phyloP scores from a whole-genome alignment of 75 land plant genomes.

The Pseudotsuga menziesii region DNA sequence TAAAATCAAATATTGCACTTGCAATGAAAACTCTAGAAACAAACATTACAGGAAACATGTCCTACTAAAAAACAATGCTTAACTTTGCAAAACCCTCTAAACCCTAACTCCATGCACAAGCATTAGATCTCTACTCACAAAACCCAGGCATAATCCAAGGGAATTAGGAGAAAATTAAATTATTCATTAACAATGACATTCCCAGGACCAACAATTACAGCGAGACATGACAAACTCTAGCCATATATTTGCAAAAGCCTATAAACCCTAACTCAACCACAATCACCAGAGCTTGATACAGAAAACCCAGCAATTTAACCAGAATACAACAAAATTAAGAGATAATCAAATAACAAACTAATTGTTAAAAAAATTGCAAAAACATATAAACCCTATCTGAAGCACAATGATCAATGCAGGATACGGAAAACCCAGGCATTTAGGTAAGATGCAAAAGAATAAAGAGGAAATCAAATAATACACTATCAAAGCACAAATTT shows the following conservation, averaged over 20 bases:
- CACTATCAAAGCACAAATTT: neutral
- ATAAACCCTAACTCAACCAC: neutral
- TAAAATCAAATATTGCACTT: neutral
- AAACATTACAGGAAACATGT: neutral
- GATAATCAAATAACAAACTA: neutral
- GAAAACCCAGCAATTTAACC: neutral
- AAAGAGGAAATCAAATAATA: neutral
- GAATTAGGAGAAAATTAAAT: no score
- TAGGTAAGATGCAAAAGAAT: neutral
- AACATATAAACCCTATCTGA: neutral
- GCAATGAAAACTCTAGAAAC: neutral
- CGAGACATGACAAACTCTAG: neutral
- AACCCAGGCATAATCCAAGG: no score
- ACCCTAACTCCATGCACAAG: neutral
- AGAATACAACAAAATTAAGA: neutral
- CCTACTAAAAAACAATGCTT: neutral
- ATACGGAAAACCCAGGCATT: neutral
- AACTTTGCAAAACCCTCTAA: neutral
- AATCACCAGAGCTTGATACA: neutral
- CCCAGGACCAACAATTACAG: no score
- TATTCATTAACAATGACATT: no score
- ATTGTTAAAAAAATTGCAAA: neutral
- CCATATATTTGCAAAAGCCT: neutral
- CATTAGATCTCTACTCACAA: neutral
- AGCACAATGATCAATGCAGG: neutral